Evolutionary conservation across 2,329 filamentous ascomycete species (phyloP), one percentile per base, ranked within the genome.

Genomic region (Fusarium mundagurra): DNA sequence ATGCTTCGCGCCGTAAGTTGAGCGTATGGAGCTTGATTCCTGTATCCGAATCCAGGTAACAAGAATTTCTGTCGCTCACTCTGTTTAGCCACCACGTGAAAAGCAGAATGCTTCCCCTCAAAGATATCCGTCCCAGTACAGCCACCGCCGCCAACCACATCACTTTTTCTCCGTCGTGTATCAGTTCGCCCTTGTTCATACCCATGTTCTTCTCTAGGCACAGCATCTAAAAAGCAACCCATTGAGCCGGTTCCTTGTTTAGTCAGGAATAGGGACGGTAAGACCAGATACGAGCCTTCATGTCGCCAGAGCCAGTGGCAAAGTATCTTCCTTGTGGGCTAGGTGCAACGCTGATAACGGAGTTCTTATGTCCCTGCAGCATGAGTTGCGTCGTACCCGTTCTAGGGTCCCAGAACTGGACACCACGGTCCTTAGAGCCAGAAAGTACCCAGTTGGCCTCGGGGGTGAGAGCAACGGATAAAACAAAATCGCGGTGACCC

Each of bases 281-380:
- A 78, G 93, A 95, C 96, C 96, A 99, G 85, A 99, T 98, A 80
- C 96, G 92, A 62, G 96, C 96, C 82, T 96, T 93, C 94, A 97
- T 97, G 82, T 99, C 96, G 79, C 96, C 96, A 76, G 95, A 98
- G 71, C 96, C 96, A 10, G 96, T 99, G 45, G 96, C 96, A 81
- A 99, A 99, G 81, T 94, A 92, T 73, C 92, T 91, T 67, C 95
- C 95, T 41, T 90, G 92, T 22, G 96, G 96, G 83, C 95, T 97
- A 29, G 96, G 96, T 3, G 96, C 96, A 60, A 99, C 96, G 6
- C 95, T 98, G 79, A 98, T 98, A 78, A 99, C 96, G 17, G 94
- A 98, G 85, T 98, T 98, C 88, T 98, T 98, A 83, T 99, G 96
- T 33, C 96, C 96, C 84, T 98, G 96, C 71, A 99, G 89, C 96